Conservation (phyloP, 345 rosid genomes). For the Eucalyptus lansdowneana region DNA sequence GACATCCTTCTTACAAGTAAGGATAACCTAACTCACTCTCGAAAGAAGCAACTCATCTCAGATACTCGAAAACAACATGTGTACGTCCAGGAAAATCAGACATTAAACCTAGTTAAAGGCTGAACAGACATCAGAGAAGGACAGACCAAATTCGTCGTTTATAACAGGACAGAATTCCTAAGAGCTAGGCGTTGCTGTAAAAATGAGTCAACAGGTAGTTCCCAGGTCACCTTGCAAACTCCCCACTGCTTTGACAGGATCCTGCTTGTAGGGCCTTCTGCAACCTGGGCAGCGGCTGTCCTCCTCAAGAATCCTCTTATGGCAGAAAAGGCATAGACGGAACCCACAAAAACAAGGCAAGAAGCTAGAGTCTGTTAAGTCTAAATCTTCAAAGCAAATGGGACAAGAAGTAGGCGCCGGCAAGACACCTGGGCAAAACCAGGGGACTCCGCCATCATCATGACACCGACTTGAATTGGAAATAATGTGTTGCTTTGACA, state of each 20-base stretch:
- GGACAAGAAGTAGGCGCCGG: conserved; percentile 43
- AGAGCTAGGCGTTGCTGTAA: background rate
- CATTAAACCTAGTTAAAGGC: conserved; percentile 15
- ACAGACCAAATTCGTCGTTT: background rate
- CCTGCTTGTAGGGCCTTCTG: conserved; percentile 61
- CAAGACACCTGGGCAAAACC: conserved; percentile 14
- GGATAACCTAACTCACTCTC: conserved; percentile 32
- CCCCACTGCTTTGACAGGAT: conserved; percentile 39
- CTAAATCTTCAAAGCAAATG: conserved; percentile 83
- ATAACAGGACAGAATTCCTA: background rate
- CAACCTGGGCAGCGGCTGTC: conserved; percentile 97
- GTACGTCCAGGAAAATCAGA: conserved; percentile 12
- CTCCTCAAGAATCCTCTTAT: conserved; percentile 85
- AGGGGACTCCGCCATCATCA: conserved; percentile 26
- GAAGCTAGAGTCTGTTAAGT: conserved; percentile 68
- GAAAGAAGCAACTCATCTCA: conserved; percentile 32
- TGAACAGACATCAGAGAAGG: conserved; percentile 21
- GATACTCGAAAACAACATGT: conserved; percentile 46
- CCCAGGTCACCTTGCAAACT: conserved; percentile 33
- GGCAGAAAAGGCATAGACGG: conserved; percentile 88
- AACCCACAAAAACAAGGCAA: conserved; percentile 85
- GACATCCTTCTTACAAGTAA: conserved; percentile 37
- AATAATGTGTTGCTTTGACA: conserved; percentile 57
- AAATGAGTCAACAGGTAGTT: conserved; percentile 44
- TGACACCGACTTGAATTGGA: conserved; percentile 27